Evolutionary conservation across 306 rosid genomes (phyloP), one percentile per base, ranked within the genome.

Genomic region (Fragaria ananassa): DNA sequence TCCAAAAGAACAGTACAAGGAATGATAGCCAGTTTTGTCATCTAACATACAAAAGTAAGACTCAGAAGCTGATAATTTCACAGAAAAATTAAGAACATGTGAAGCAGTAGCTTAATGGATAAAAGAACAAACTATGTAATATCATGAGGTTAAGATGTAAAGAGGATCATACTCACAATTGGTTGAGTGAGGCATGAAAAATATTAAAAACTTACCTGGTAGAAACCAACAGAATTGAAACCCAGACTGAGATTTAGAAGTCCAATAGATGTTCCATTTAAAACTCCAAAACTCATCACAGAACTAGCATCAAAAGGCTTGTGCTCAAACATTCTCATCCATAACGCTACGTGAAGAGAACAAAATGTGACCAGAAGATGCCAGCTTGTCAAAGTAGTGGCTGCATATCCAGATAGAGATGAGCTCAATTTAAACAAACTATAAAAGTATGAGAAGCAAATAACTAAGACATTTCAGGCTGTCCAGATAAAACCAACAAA

Each of bases 351-450:
- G 25, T 94, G 97, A 86, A 94, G 98, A 44, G 98, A 94, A 79
- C 96, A 94, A 85, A 94, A 94, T 57, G 98, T 94, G 76, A 94
- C 98, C 70, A 94, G 96, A 76, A 94, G 93, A 92, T 94, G 98
- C 98, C 98, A 94, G 84, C 97, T 94, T 71, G 98, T 94, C 95
- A 94, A 88, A 65, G 98, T 92, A 45, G 97, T 94, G 79, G 98
- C 97, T 94, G 95, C 75, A 62, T 47, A 51, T 76, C 58, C 70
- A 69, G 10, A 49, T 23, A 60, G 53, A 58, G 58, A 27, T 27
- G n/a, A 49, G 4, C 45, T n/a, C 35, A 58, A 53, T 10, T 23
- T 5, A 21, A 39, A 54, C 34, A 18, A 19, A 56, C 80, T 8
- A 57, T 6, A n/a, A 1, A 45, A 45, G 18, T 10, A 14, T 1